phyloP scores from a whole-genome alignment of 441 rosid species.

The Macaranga tanarius region DNA sequence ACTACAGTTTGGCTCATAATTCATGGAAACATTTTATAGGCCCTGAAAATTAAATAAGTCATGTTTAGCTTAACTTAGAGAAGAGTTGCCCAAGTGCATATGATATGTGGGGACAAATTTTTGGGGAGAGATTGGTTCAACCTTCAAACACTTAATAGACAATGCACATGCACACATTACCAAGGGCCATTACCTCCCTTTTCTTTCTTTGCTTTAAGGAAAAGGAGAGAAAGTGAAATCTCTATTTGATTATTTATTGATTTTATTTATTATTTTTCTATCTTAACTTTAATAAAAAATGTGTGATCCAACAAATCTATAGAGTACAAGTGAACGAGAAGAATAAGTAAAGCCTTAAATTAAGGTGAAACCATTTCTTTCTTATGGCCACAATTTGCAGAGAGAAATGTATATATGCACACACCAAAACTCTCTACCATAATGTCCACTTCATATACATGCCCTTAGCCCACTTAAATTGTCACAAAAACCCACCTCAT shows the following conservation, averaged over 20 bases:
- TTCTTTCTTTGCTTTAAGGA: constrained; percentile 32
- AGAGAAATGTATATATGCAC: not conserved
- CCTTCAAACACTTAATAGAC: constrained; percentile 10
- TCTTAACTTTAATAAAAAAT: constrained; percentile 23
- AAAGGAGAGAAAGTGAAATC: constrained; percentile 33
- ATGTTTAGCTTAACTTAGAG: not conserved
- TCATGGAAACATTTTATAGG: not conserved
- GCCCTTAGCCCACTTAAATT: not conserved
- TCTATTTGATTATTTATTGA: constrained; percentile 2
- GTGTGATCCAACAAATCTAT: constrained; percentile 22
- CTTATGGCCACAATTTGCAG: constrained; percentile 21
- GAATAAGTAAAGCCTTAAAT: constrained; percentile 28
- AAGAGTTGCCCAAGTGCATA: constrained; percentile 3
- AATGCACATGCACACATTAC: constrained; percentile 28
- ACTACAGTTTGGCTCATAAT: constrained; percentile 2
- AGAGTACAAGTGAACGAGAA: constrained; percentile 21
- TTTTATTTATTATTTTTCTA: not conserved
- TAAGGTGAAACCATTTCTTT: constrained; percentile 30
- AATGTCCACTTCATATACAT: constrained; percentile 5
- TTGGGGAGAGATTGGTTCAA: not conserved
- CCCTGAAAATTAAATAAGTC: not conserved
- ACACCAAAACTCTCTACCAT: not conserved
- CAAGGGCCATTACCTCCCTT: constrained; percentile 16
- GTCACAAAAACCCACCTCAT: too few relatives aligned
- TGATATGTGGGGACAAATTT: constrained; percentile 19